Evolutionary conservation across 148 eudicot genomes (phyloP).

Genomic region (Vaccinium macrocarpon): DNA sequence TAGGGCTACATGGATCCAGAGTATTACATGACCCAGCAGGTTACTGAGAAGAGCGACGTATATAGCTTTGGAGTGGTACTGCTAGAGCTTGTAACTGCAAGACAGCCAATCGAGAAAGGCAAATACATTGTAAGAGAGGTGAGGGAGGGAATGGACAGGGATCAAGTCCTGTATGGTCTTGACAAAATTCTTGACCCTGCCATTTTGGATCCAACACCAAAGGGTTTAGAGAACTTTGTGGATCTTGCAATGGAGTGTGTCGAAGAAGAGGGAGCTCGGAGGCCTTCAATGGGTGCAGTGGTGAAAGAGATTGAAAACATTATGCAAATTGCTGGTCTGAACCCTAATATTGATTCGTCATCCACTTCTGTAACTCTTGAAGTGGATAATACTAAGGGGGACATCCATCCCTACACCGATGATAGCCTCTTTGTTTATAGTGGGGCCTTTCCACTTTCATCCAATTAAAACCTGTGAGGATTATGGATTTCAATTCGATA

Average conservation of each 20-base stretch:
- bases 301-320: conserved; percentile 66
- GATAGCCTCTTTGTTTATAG: conserved; percentile 42
- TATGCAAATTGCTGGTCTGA: conserved; percentile 58
- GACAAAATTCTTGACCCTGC: conserved; percentile 46
- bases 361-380: conserved; percentile 45
- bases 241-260: conserved; percentile 65
- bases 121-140: conserved; percentile 59
- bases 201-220: conserved; percentile 26
- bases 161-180: conserved; percentile 48
- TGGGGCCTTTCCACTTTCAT: conserved; percentile 18
- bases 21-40: conserved; percentile 19
- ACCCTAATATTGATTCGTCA: conserved; percentile 57
- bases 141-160: conserved; percentile 37
- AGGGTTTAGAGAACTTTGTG: conserved; percentile 55
- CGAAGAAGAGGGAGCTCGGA: conserved; percentile 43
- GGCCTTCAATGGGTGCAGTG: conserved; percentile 72
- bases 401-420: conserved; percentile 44
- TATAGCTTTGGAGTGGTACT: conserved; percentile 23
- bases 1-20: conserved; percentile 29
- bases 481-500: neutral
- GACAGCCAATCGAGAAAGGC: conserved; percentile 63
- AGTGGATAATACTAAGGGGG: conserved; percentile 18
- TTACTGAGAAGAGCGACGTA: conserved; percentile 15
- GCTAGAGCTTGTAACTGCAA: conserved; percentile 55
- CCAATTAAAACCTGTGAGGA: conserved; percentile 22